Evolutionary conservation across 225 moss, liverwort and hornwort genomes (phyloP).

Genomic region (Climacium dendroides): DNA sequence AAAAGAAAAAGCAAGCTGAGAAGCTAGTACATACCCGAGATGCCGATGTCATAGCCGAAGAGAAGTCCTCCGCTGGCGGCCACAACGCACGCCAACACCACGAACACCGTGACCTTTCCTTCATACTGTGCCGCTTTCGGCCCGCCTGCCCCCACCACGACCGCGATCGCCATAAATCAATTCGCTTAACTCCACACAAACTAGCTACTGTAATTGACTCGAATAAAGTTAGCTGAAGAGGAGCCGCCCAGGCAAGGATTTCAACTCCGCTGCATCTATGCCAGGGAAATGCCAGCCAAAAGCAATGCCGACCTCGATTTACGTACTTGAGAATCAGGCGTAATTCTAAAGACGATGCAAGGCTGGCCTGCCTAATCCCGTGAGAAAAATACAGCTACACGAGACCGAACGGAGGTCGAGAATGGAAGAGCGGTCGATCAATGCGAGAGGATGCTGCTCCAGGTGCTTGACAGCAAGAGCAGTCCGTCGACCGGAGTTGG

Average conservation of each 20-base stretch:
- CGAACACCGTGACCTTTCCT: constrained; percentile 10
- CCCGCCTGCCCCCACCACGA: too few relatives aligned
- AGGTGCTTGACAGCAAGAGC: too few relatives aligned
- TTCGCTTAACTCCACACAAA: background rate
- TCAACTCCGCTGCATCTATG: background rate
- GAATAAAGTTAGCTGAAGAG: too few relatives aligned
- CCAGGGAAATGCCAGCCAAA: background rate
- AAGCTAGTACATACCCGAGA: background rate
- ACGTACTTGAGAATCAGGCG: background rate
- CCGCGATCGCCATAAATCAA: background rate
- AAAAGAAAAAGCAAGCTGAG: background rate
- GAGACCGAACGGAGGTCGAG: background rate
- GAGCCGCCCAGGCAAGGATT: too few relatives aligned
- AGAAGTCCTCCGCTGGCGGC: constrained; percentile 28
- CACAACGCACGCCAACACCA: constrained; percentile 10
- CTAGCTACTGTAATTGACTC: background rate
- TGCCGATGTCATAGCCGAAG: constrained; percentile 33
- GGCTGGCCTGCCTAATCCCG: background rate
- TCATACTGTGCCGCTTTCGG: background rate
- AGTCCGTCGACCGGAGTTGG: background rate
- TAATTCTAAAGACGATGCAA: background rate
- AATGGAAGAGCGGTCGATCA: background rate
- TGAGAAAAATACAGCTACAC: too few relatives aligned
- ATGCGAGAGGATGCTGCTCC: background rate
- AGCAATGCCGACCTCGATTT: too few relatives aligned